A percentile compares a stretch with the other conserved stretches of the same genome.
Evolutionary conservation across 2,329 filamentous ascomycete genomes (phyloP).

Genomic region (Colletotrichum tabaci): DNA sequence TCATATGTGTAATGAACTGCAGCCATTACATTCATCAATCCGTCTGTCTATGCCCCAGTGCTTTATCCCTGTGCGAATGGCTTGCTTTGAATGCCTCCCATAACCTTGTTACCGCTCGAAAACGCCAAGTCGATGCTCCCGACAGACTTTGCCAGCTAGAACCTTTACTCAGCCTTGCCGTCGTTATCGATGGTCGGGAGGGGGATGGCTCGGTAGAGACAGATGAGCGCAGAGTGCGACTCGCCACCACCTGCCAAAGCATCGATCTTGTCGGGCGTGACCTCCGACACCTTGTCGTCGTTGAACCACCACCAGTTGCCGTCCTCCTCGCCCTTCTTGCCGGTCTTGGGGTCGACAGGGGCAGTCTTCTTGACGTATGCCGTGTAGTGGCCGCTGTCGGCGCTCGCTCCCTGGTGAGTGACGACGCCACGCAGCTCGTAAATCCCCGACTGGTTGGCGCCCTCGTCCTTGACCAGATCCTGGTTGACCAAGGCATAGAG

Average conservation of each 20-base stretch:
- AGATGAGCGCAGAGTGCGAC: constrained; percentile 85
- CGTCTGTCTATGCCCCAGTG: constrained; percentile 35
- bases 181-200: constrained; percentile 71
- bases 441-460: constrained; percentile 92
- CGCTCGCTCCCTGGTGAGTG: constrained; percentile 95
- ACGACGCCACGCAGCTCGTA: constrained; percentile 96
- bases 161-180: constrained; percentile 46
- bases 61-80: constrained; percentile 29
- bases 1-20: constrained; percentile 19
- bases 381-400: constrained; percentile 98
- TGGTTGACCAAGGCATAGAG: constrained; percentile 83
- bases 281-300: constrained; percentile 96
- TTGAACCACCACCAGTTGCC: constrained; percentile 99
- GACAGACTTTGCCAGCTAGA: constrained; percentile 20
- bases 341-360: constrained; percentile 79
- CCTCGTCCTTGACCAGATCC: constrained; percentile 81
- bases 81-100: constrained; percentile 38
- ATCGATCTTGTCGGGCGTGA: constrained; percentile 91
- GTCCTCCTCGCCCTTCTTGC: constrained; percentile 85
- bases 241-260: constrained; percentile 91
- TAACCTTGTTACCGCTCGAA: constrained; percentile 38
- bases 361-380: constrained; percentile 96
- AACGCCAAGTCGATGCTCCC: constrained; percentile 40
- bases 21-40: constrained; percentile 32
- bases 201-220: constrained; percentile 83